Evolutionary conservation across 1,284 basidiomycete genomes (phyloP), one percentile per base, ranked within the genome.

Genomic region (Trametes sp.): DNA sequence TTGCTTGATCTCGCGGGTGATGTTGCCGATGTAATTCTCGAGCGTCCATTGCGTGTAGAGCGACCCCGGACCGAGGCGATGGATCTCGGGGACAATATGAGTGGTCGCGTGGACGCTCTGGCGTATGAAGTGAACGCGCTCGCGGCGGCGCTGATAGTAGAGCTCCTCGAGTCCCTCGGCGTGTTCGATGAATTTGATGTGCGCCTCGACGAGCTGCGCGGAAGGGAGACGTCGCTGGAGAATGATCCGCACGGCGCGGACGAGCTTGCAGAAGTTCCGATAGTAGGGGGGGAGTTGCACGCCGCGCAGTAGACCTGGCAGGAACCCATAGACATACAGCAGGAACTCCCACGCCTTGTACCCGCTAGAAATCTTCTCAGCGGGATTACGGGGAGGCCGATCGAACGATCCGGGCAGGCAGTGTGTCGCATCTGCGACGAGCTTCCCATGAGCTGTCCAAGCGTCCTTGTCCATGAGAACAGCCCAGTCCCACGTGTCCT

Each of bases 361-460:
- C 0, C 74, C 73, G 48, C 72, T 74, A 16, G 59, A 66, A 11
- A 76, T 72, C 55, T 76, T 76, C 54, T 75, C 66, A 0, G 72
- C 71, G 13, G 71, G 70, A 57, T 76, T 72, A 4, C 71, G 66
- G 11, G 74, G 75, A 2, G 72, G 69, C 4, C 67, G 67, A 29
- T 72, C 74, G 59, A 74, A 75, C 0, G 70, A 74, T 0, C 69
- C 69, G 9, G 75, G 75, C 1, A 76, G 66, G 48, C 69, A 71
- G 1, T 26, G 59, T 0, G 54, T 55, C 1, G 63, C 53, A 23
- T 10, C 46, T 1, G 61, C 72, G 29, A 76, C 69, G 2, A 35
- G 38, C 16, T 45, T 13, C 0, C 73, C 80, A 67, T 82, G 80
- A 4, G 33, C 41, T 14, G 66, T 69, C 81, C 81, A 82, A 0